Percentiles rank a stretch among this genome's conserved stretches.
Conservation (phyloP, 75 land plant species). For the Cryptomeria japonica region DNA sequence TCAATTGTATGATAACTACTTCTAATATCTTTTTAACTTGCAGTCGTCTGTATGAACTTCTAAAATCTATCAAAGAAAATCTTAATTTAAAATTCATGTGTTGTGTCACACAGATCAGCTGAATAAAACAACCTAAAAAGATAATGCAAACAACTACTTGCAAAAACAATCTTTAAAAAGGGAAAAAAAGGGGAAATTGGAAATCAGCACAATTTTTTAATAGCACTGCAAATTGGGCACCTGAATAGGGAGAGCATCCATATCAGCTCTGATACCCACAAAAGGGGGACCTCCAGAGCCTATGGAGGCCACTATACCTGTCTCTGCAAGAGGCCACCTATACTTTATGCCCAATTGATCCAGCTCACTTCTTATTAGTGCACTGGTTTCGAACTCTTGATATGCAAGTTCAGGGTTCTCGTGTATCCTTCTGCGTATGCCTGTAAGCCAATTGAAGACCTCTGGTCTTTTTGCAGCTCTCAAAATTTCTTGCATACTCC, state of each 20-base stretch:
- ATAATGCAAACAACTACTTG: too few relatives aligned
- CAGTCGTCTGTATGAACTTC: too few relatives aligned
- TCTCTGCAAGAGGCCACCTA: slow-evolving; percentile 43
- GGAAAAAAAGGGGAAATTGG: neutral
- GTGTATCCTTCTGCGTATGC: slow-evolving; percentile 39
- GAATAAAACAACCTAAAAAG: too few relatives aligned
- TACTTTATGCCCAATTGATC: slow-evolving; percentile 36
- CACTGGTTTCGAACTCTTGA: slow-evolving; percentile 54
- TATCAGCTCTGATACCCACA: slow-evolving; percentile 56
- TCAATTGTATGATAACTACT: too few relatives aligned
- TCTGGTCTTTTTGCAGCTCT: slow-evolving; percentile 21
- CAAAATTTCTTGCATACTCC: slow-evolving; percentile 13
- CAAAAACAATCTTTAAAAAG: neutral
- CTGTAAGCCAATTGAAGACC: slow-evolving; percentile 30
- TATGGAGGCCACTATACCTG: slow-evolving; percentile 46
- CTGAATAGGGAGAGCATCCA: slow-evolving; percentile 70
- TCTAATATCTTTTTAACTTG: too few relatives aligned
- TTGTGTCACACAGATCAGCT: too few relatives aligned
- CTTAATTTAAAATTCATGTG: too few relatives aligned
- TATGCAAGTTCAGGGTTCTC: slow-evolving; percentile 46
- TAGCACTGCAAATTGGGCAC: neutral
- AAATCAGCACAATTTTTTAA: neutral
- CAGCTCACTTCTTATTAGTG: slow-evolving; percentile 32
- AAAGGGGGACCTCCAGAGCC: slow-evolving; percentile 40
- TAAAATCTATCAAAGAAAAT: too few relatives aligned